Evolutionary conservation across 1,284 basidiomycete species (phyloP).

Genomic region (Irpex sp.): DNA sequence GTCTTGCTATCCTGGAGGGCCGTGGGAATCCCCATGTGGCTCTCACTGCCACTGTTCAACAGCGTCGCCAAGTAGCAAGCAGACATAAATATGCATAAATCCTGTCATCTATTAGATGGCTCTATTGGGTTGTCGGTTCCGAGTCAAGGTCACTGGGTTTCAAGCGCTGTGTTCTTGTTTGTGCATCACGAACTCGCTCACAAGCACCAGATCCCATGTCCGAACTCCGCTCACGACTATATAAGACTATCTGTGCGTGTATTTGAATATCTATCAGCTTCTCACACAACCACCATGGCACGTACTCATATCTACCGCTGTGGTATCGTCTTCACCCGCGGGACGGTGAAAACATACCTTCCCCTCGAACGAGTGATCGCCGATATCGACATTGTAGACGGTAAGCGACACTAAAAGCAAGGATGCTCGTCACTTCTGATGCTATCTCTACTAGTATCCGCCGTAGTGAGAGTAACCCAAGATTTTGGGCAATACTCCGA

Average conservation of each 20-base stretch:
- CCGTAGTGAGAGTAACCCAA: conserved; percentile 45
- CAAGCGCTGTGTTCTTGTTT: too few species aligned
- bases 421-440: too few species aligned
- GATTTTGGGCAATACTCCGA: conserved; percentile 9
- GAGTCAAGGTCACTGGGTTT: too few species aligned
- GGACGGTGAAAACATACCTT: neutral
- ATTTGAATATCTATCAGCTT: neutral
- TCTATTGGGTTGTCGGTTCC: too few species aligned
- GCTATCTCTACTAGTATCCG: conserved; percentile 35
- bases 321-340: neutral
- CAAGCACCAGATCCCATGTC: too few species aligned
- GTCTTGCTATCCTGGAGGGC: too few species aligned
- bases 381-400: conserved; percentile 2
- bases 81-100: too few species aligned
- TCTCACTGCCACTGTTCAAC: too few species aligned
- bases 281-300: neutral
- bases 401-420: neutral
- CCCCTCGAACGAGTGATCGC: conserved; percentile 4
- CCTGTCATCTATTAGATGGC: too few species aligned
- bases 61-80: too few species aligned
- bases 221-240: neutral
- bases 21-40: too few species aligned
- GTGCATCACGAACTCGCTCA: too few species aligned
- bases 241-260: neutral
- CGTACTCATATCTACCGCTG: neutral